phyloP scores from a whole-genome alignment of 106 monocot species.

The Vanilla planifolia region DNA sequence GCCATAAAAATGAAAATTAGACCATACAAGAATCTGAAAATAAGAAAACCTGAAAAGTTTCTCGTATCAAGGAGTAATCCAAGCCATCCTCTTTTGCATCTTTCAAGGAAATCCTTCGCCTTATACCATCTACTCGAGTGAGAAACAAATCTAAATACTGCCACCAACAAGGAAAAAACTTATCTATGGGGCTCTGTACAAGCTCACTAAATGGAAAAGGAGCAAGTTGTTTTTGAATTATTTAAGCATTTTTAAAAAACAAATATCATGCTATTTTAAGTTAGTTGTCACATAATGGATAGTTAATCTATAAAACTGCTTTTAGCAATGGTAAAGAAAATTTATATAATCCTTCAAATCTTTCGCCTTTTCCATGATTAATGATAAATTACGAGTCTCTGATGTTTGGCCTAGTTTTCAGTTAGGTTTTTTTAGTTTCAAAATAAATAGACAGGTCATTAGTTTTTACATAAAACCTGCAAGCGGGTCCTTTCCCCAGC shows the following conservation, averaged over 20 bases:
- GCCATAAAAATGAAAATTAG: neutral
- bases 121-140: constrained; percentile 83
- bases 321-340: neutral
- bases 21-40: neutral
- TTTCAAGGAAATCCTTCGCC: constrained; percentile 54
- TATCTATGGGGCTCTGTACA: no score
- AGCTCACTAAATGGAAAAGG: no score
- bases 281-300: neutral
- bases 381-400: no score
- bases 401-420: no score
- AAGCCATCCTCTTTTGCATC: constrained; percentile 29
- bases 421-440: no score
- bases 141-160: constrained; percentile 93
- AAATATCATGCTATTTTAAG: neutral
- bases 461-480: no score
- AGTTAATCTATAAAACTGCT: neutral
- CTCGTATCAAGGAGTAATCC: constrained; percentile 57
- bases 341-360: neutral
- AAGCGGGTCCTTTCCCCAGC: no score
- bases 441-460: no score
- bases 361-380: neutral
- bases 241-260: no score
- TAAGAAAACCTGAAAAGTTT: constrained; percentile 67
- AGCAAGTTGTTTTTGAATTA: no score
- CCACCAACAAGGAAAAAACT: constrained; percentile 15